Conservation (phyloP, 2,329 filamentous ascomycete genomes). For the Colletotrichum sp. region DNA sequence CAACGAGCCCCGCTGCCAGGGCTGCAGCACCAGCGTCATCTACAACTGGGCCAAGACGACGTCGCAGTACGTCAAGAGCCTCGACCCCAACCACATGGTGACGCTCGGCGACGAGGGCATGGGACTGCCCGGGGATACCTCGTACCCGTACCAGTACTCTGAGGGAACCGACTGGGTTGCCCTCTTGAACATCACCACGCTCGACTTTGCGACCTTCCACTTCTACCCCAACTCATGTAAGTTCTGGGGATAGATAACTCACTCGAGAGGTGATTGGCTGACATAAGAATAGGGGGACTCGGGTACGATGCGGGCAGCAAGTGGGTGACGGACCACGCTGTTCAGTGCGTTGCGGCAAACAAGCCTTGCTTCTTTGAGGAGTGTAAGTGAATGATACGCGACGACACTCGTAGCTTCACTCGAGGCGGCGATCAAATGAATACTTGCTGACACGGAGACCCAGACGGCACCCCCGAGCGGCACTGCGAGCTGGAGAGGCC, state of each 20-base stretch:
- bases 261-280: not conserved
- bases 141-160: conserved; percentile 54
- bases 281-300: conserved; percentile 9
- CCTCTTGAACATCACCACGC: conserved; percentile 55
- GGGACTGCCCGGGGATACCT: conserved; percentile 51
- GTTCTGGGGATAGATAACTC: not conserved
- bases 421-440: not conserved
- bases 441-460: not conserved
- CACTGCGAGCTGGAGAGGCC: conserved; percentile 53
- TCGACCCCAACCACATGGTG: conserved; percentile 69
- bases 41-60: conserved; percentile 64
- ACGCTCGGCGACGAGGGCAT: conserved; percentile 65
- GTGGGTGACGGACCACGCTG: conserved; percentile 30
- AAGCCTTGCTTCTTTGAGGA: conserved; percentile 38
- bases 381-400: conserved; percentile 27
- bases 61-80: conserved; percentile 66
- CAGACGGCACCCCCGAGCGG: conserved; percentile 28
- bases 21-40: conserved; percentile 62
- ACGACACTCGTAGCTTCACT: not conserved
- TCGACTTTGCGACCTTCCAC: conserved; percentile 51
- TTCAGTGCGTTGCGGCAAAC: conserved; percentile 29
- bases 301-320: conserved; percentile 19
- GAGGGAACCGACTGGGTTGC: conserved; percentile 58
- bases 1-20: conserved; percentile 65
- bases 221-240: conserved; percentile 34